Conservation (phyloP, 768 basidiomycete species). For the Russula vinacea region DNA sequence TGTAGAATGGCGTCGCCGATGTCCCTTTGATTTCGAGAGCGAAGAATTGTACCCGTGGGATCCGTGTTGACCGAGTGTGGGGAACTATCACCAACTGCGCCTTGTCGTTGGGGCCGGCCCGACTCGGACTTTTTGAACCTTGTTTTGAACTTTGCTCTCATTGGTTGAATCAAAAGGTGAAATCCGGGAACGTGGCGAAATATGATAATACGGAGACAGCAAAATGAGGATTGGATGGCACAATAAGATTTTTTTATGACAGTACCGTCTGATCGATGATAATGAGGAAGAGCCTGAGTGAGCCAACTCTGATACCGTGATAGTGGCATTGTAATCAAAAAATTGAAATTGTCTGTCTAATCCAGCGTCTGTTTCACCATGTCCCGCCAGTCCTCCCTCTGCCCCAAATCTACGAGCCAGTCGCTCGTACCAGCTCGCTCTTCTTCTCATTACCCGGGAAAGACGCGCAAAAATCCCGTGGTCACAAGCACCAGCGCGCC, state of each 20-base stretch:
- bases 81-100: background rate
- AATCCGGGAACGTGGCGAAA: too few relatives aligned
- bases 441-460: slow-evolving; percentile 44
- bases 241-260: too few relatives aligned
- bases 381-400: background rate
- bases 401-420: background rate
- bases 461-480: slow-evolving; percentile 54
- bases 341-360: too few relatives aligned
- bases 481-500: slow-evolving; percentile 39
- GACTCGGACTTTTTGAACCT: background rate
- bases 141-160: too few relatives aligned
- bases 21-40: background rate
- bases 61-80: background rate
- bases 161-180: background rate
- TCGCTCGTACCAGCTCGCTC: background rate
- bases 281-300: too few relatives aligned
- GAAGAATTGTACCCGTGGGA: background rate
- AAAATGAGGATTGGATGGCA: too few relatives aligned
- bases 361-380: background rate
- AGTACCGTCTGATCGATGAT: too few relatives aligned
- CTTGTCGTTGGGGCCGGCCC: background rate
- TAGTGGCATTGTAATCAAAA: too few relatives aligned
- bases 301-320: too few relatives aligned
- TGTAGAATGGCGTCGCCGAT: background rate
- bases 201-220: too few relatives aligned